Conservation (phyloP, 768 basidiomycete species). For the Podaxis sp. region DNA sequence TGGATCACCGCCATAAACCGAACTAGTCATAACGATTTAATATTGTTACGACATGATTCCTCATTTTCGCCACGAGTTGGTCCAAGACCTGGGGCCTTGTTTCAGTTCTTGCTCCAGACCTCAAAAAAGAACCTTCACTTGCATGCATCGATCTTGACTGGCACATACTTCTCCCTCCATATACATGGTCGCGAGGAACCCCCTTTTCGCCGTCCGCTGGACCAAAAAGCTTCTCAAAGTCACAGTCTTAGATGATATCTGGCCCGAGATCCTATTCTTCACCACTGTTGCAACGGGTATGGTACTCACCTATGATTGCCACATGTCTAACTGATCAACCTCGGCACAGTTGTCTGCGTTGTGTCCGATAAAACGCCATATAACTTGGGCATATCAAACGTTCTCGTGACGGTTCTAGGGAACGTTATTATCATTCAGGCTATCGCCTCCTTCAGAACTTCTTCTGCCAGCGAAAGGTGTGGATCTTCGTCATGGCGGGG, state of each 20-base stretch:
- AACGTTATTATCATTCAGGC: neutral
- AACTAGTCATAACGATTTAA: too few relatives aligned
- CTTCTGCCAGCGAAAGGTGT: neutral
- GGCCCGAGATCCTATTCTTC: neutral
- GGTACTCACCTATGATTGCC: neutral
- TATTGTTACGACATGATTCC: too few relatives aligned
- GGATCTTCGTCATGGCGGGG: neutral
- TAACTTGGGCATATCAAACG: neutral
- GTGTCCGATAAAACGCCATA: neutral
- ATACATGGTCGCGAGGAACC: neutral
- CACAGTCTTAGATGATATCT: neutral
- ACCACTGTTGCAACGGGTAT: neutral
- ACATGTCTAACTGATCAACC: neutral
- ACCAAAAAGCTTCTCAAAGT: neutral
- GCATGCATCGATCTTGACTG: too few relatives aligned
- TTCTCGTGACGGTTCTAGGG: neutral
- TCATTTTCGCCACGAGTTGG: too few relatives aligned
- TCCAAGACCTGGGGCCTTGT: too few relatives aligned
- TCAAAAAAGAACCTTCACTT: too few relatives aligned
- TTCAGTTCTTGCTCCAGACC: too few relatives aligned
- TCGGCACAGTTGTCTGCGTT: neutral
- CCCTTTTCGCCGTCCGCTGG: neutral
- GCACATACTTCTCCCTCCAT: neutral
- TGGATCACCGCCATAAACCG: too few relatives aligned
- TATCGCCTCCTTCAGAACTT: neutral